Conservation (phyloP, 768 basidiomycete genomes). For the Cystobasidiopsis lactophilus region DNA sequence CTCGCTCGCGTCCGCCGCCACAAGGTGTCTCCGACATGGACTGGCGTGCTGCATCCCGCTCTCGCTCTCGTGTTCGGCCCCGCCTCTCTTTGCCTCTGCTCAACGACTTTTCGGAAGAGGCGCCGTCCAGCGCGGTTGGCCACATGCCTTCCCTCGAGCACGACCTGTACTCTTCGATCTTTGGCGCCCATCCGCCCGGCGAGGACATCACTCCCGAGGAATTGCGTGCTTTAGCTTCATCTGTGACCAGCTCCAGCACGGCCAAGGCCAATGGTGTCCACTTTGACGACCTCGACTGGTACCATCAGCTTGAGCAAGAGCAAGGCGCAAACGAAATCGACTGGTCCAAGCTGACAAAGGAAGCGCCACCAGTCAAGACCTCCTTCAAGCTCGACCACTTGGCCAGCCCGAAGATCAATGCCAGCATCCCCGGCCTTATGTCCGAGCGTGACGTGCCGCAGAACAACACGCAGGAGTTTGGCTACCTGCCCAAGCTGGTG, state of each 20-base stretch:
- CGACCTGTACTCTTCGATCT: not conserved
- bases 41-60: slow-evolving; percentile 18
- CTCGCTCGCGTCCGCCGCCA: slow-evolving; percentile 11
- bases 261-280: too few relatives aligned
- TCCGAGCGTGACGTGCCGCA: slow-evolving; percentile 3
- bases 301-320: not conserved
- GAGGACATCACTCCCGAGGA: not conserved
- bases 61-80: slow-evolving; percentile 20
- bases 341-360: not conserved
- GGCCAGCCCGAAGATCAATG: not conserved
- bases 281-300: too few relatives aligned
- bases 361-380: not conserved
- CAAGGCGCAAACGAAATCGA: not conserved
- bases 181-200: not conserved
- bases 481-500: slow-evolving; percentile 10
- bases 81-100: not conserved
- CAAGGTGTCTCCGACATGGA: slow-evolving; percentile 19
- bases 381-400: not conserved
- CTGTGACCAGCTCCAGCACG: too few relatives aligned
- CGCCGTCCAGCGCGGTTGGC: not conserved
- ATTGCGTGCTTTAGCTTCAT: too few relatives aligned
- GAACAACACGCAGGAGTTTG: slow-evolving; percentile 10
- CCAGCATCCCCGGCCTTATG: slow-evolving; percentile 8
- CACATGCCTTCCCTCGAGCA: not conserved
- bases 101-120: not conserved